phyloP scores from a whole-genome alignment of 148 eudicot species.

The Chenopodium album region DNA sequence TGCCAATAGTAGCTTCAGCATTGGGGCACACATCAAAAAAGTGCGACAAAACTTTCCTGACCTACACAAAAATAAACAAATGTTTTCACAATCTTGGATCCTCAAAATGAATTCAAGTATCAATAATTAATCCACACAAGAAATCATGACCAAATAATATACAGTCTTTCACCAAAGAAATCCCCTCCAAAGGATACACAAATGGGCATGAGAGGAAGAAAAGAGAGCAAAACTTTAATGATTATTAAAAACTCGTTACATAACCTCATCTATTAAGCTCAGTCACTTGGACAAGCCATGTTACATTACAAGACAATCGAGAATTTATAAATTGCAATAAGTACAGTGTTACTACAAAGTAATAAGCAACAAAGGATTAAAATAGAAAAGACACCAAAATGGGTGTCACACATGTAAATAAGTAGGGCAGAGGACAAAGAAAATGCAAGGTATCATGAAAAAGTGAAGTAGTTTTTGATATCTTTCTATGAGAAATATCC shows the following conservation, averaged over 20 bases:
- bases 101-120: not conserved
- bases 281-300: not conserved
- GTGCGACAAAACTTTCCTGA: conserved; percentile 39
- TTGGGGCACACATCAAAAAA: conserved; percentile 66
- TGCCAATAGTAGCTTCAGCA: conserved; percentile 58
- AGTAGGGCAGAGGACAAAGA: no score
- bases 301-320: not conserved
- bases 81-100: not conserved
- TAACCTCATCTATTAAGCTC: not conserved
- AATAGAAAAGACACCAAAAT: no score
- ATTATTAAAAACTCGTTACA: not conserved
- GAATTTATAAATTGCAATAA: not conserved
- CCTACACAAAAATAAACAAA: conserved; percentile 36
- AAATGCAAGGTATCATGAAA: not conserved
- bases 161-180: not conserved
- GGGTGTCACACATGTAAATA: no score
- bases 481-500: not conserved
- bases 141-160: not conserved
- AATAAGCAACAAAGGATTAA: not conserved
- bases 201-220: not conserved
- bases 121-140: not conserved
- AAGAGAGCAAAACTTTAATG: not conserved
- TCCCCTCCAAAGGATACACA: not conserved
- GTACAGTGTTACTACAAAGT: no score
- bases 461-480: not conserved